These are phyloP conservation scores for Pleurotus platypus DNA, from an alignment of 768 basidiomycete species.

Conservation along the genomic window DNA sequence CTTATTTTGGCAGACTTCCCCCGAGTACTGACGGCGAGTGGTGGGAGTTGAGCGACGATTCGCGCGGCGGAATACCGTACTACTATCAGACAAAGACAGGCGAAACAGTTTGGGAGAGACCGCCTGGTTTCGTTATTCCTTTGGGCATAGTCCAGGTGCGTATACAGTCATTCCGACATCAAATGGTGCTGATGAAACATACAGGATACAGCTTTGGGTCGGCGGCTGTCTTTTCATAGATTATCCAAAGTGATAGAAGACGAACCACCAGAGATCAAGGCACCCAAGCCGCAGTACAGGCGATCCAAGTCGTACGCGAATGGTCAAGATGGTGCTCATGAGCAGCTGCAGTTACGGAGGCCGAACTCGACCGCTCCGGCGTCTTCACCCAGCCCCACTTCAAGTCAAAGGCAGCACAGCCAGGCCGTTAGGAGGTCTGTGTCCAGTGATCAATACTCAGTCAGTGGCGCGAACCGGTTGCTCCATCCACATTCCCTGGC, in stretches of 20 bases:
- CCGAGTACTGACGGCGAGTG: constrained; percentile 85
- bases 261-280: constrained; percentile 1
- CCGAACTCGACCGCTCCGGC: background rate
- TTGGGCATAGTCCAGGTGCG: constrained; percentile 81
- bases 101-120: constrained; percentile 92
- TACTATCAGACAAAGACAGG: constrained; percentile 93
- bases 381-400: background rate
- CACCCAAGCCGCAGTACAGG: constrained; percentile 19
- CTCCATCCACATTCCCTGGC: constrained; percentile 22
- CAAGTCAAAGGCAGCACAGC: constrained; percentile 16
- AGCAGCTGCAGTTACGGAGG: constrained; percentile 10
- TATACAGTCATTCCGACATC: constrained; percentile 2
- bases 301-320: constrained; percentile 33
- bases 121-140: constrained; percentile 86
- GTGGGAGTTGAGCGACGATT: constrained; percentile 92
- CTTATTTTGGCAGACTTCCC: constrained; percentile 54
- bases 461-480: background rate
- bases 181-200: constrained; percentile 7
- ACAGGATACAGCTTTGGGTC: constrained; percentile 70
- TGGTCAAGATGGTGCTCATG: constrained; percentile 24
- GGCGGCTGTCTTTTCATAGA: constrained; percentile 56
- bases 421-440: constrained; percentile 26
- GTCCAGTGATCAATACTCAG: constrained; percentile 17
- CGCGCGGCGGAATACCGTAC: constrained; percentile 80
- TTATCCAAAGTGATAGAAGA: constrained; percentile 27